Conservation (phyloP, 2,329 filamentous ascomycete species). For the Pyricularia pennisetigena region DNA sequence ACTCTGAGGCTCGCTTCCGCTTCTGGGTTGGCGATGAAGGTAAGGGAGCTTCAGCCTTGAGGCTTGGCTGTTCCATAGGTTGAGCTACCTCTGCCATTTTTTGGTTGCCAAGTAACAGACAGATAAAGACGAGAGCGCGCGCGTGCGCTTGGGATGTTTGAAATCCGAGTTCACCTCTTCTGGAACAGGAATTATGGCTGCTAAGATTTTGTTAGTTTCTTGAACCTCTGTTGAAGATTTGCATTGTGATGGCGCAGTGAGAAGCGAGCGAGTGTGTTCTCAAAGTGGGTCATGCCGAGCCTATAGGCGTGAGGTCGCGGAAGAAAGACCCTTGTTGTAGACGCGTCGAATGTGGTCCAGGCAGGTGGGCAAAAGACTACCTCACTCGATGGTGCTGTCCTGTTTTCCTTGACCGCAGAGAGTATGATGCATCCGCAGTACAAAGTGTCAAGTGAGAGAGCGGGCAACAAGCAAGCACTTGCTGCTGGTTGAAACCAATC, state of each 20-base stretch:
- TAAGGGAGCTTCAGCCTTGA: slow-evolving; percentile 1
- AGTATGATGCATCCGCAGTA: background rate
- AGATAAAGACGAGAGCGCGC: background rate
- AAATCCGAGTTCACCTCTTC: background rate
- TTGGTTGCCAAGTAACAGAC: background rate
- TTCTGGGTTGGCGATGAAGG: slow-evolving; percentile 26
- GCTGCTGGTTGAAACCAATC: background rate
- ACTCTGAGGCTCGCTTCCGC: slow-evolving; percentile 42
- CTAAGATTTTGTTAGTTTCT: background rate
- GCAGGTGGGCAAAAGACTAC: background rate
- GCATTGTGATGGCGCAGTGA: background rate
- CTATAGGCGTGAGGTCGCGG: background rate
- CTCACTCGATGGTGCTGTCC: background rate
- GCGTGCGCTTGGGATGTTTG: background rate
- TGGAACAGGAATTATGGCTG: background rate
- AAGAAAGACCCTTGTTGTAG: background rate
- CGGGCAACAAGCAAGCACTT: background rate
- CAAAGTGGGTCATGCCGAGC: background rate
- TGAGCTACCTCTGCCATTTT: slow-evolving; percentile 5
- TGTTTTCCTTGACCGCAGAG: background rate
- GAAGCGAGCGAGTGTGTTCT: background rate
- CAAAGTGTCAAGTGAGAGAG: background rate
- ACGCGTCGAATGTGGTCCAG: background rate
- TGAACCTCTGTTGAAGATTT: background rate
- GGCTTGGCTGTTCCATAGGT: slow-evolving; percentile 3